A percentile compares a stretch with the other conserved stretches of the same genome.
phyloP scores from a whole-genome alignment of 306 rosid species.

The Fragaria vesca region DNA sequence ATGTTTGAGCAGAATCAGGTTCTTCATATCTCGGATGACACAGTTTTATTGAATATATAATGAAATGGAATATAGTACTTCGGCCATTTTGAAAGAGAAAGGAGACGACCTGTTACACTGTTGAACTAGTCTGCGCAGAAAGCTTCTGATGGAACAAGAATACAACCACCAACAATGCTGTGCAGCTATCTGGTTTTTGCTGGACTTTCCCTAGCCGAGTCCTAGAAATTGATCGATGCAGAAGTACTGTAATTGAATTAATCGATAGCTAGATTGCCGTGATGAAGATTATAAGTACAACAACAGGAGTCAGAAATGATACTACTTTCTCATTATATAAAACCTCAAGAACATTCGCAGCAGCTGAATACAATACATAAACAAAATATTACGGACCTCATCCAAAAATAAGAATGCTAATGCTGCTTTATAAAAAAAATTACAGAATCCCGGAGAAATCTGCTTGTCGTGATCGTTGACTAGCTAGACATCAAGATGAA shows the following conservation, averaged over 20 bases:
- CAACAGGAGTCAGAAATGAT: constrained; percentile 17
- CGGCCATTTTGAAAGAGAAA: background rate
- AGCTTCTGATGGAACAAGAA: background rate
- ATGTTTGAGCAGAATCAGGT: background rate
- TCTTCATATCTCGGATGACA: background rate
- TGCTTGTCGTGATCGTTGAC: constrained; percentile 32
- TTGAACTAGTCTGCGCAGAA: background rate
- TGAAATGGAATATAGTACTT: background rate
- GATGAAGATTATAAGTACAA: background rate
- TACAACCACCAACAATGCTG: background rate
- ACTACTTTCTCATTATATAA: constrained; percentile 22
- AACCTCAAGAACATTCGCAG: constrained; percentile 24
- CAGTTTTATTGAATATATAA: background rate
- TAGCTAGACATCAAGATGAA: constrained; percentile 38
- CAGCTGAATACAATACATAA: constrained; percentile 27
- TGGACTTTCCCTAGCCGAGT: background rate
- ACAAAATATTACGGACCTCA: constrained; percentile 35
- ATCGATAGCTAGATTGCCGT: background rate
- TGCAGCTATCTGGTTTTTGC: background rate
- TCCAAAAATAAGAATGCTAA: constrained; percentile 34
- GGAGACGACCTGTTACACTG: background rate
- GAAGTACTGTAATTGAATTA: background rate
- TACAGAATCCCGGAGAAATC: constrained; percentile 41
- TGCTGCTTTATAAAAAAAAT: constrained; percentile 27
- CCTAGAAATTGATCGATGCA: background rate